phyloP scores from a whole-genome alignment of 1,284 basidiomycete genomes.

The Spongiforma sp. region DNA sequence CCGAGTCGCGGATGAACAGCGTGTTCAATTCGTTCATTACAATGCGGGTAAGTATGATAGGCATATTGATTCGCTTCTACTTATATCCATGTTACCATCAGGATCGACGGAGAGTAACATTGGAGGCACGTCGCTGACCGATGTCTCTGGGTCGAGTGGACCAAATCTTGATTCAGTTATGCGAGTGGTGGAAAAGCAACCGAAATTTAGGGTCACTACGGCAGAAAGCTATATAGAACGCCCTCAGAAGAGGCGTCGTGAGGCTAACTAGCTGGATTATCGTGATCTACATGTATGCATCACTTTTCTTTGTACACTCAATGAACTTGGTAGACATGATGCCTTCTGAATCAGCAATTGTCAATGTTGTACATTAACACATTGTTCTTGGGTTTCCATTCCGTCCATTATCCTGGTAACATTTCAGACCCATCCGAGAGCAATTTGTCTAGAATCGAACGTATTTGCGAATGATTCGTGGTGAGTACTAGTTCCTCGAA shows the following conservation, averaged over 20 bases:
- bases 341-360: too few relatives aligned
- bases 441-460: too few relatives aligned
- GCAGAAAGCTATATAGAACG: background rate
- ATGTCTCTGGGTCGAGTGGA: background rate
- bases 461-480: too few relatives aligned
- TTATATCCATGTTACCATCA: background rate
- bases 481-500: too few relatives aligned
- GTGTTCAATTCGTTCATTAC: conserved; percentile 10
- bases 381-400: too few relatives aligned
- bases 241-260: background rate
- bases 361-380: too few relatives aligned
- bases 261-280: too few relatives aligned
- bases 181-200: background rate
- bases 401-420: too few relatives aligned
- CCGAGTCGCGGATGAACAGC: background rate
- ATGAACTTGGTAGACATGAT: too few relatives aligned
- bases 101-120: background rate
- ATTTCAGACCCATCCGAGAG: too few relatives aligned
- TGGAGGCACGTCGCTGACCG: background rate
- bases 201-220: background rate
- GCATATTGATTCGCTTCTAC: background rate
- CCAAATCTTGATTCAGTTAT: background rate
- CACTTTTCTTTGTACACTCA: too few relatives aligned
- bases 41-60: background rate
- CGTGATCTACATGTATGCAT: too few relatives aligned